Conservation (phyloP, 805 yeast genomes). For the Candida odintsovae region DNA sequence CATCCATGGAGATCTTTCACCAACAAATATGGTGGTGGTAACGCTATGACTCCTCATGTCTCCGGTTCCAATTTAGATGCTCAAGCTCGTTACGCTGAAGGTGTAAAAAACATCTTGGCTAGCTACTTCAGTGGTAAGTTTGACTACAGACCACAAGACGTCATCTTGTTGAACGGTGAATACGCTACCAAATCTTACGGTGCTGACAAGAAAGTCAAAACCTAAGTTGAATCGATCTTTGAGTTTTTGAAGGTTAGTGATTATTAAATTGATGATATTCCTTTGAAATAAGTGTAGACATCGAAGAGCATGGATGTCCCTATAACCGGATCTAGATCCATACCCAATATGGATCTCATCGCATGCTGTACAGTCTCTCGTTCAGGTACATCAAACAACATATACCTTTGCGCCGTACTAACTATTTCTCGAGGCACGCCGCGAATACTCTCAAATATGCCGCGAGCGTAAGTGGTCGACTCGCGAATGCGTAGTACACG, state of each 20-base stretch:
- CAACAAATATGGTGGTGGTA: slow-evolving; percentile 66
- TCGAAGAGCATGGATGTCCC: no score
- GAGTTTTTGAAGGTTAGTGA: no score
- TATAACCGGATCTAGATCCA: no score
- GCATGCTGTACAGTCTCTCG: no score
- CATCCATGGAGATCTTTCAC: slow-evolving; percentile 75
- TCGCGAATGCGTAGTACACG: neutral
- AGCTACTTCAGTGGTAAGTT: slow-evolving; percentile 55
- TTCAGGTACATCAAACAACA: no score
- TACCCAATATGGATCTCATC: no score
- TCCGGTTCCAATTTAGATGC: slow-evolving; percentile 81
- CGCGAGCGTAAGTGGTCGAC: no score
- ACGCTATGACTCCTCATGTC: slow-evolving; percentile 81
- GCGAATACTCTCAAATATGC: no score
- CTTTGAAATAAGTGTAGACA: no score
- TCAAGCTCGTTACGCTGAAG: slow-evolving; percentile 66
- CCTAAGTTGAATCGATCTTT: neutral
- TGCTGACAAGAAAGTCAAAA: slow-evolving; percentile 31
- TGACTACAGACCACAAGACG: slow-evolving; percentile 72
- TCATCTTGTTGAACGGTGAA: slow-evolving; percentile 65
- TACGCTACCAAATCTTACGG: slow-evolving; percentile 76
- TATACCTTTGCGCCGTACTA: no score
- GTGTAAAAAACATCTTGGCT: slow-evolving; percentile 59
- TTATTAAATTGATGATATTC: no score
- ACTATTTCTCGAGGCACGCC: no score